Evolutionary conservation across 495 filamentous ascomycete genomes (phyloP), one percentile per base, ranked within the genome.

Genomic region (Baudoinia panamericana): DNA sequence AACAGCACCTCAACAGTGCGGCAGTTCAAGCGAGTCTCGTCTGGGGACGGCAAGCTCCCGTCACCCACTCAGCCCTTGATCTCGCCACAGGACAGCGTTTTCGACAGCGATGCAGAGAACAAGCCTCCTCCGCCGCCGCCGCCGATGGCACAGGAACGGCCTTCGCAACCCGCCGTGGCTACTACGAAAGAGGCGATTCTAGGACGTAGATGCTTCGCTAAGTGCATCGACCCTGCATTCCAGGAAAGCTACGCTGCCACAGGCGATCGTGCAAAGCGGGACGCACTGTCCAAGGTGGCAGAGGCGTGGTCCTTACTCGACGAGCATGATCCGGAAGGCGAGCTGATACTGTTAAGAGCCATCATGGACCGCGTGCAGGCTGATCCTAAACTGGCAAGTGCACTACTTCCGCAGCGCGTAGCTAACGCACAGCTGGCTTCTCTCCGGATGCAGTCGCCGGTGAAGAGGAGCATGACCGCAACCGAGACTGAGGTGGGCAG

Each of bases 1-100:
- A 95, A 95, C 56, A 76, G 76, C 15, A 82, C 80, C 1, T 93
- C 85, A 0, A 93, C 90, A 11, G 78, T 88, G 35, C 78, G 85
- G 22, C 80, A 87, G 34, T 95, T 94, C 64, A 80, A 83, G 40
- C 76, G 88, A 15, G 85, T 88, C 1, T 90, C 85, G 1, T 57
- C 57, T 15, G 6, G 76, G 80, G 48, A 72, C 73, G 44, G 75
- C 69, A 6, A 62, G 60, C 48, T 45, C 60, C 30, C 40, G 64
- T 35, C 34, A 1, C 26, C 49, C 26, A 28, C 38, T 21, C 54
- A 45, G 18, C 42, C 68, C 1, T 56, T 60, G 24, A 39, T 39
- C 23, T 51, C 51, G 15, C 54, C 54, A 12, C 31, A 52, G 21
- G 43, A 52, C 31, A 46, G 43, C 38, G 29, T 47, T 39, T 52